Evolutionary conservation across 345 rosid genomes (phyloP), one percentile per base, ranked within the genome.

Genomic region (Excoecaria agallocha): DNA sequence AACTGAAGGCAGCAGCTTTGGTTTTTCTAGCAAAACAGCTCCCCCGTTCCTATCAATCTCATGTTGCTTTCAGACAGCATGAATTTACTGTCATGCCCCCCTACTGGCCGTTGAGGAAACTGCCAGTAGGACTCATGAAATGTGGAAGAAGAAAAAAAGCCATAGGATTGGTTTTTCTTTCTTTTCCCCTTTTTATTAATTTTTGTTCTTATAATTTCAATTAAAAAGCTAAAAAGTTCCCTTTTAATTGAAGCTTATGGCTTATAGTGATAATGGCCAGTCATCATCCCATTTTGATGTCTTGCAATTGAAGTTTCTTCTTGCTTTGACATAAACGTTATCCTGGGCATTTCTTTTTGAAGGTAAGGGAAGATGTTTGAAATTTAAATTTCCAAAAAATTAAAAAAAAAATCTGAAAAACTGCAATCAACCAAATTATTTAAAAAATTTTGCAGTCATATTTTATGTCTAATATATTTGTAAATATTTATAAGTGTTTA

Each of bases 21-120:
- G 3, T 25, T 12, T 24, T 5, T 52, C 30, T 24, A 64, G 16
- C 17, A 64, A 25, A 12, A 39, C 69, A 35, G 82, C 54, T 69
- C 39, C 48, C 76, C 7, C 8, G 74, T 46, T 51, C 60, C 66
- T 38, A 35, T 37, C 4, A 69, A 70, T 54, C 41, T 65, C 10
- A 6, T 8, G 48, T 54, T 62, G 51, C 48, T 62, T 56, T 17
- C 51, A 62, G 6, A 9, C 58, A 15, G 63, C 12, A 1, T 20
- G 35, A 46, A 74, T 69, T 74, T 58, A 74, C 78, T 1, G 17
- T 3, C 62, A 39, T 70, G 62, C 75, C 78, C n/a, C n/a, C 78
- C 43, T 6, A 41, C 9, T 25, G 45, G 76, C 73, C 62, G 79
- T 66, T 58, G 70, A 12, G 19, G 15, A 10, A 16, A 6, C 43